Evolutionary conservation across 192 early-diverging fungal genomes (phyloP), one percentile per base, ranked within the genome.

Genomic region (Haplosporangium gracile): DNA sequence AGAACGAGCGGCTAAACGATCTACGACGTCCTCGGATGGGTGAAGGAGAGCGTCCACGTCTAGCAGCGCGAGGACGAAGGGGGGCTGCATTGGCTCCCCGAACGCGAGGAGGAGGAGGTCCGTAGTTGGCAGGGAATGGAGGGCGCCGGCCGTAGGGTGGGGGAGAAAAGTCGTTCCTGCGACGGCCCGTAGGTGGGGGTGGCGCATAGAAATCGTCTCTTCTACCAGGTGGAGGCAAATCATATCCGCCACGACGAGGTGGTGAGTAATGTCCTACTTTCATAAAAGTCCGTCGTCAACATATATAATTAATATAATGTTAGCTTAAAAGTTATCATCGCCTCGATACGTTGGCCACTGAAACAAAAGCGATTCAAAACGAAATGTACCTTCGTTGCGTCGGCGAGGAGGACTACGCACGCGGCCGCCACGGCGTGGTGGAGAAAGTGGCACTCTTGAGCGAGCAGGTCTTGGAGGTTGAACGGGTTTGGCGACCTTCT

Each of bases 41-140:
- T 18, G 84, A 71, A 63, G 84, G 84, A 22, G 84, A 86, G 26
- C 79, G 78, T 63, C 78, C 79, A 43, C 84, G 75, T 18, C 29
- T 76, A 16, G 73, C 39, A n/a, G 22, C 73, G 26, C 84, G 84
- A 34, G 38, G 47, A 15, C 79, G 75, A 6, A 86, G 32, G 36
- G 84, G 84, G 16, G 84, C 84, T 49, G 84, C 84, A 63, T 86
- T 86, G 16, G 38, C 79, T 26, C 84, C 84, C 29, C 70, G 72
- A 26, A 32, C 51, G 20, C 70, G 75, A 68, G 78, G 77, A 5
- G 79, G 84, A 40, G 74, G 68, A 42, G 69, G 69, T 5, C 76
- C 53, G 68, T 74, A 72, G 39, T 24, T 68, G 24, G 26, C 57
- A 22, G 63, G 34, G 36, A 60, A 47, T 68, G 53, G 65, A 70